phyloP scores from a whole-genome alignment of 768 basidiomycete species.

The Pleurotus djamor region DNA sequence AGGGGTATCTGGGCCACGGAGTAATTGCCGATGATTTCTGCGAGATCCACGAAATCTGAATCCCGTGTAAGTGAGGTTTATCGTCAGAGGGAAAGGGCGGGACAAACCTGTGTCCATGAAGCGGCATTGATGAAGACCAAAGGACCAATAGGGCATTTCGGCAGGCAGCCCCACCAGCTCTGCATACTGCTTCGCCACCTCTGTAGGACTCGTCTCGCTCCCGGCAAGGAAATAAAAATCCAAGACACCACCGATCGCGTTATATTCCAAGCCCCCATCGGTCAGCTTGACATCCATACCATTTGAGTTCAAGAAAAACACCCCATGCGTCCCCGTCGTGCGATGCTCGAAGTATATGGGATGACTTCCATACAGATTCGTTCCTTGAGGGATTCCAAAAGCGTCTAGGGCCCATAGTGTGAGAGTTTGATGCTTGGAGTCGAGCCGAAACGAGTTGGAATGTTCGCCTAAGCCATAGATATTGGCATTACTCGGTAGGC shows the following conservation, averaged over 20 bases:
- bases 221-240: slow-evolving; percentile 82
- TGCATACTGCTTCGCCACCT: slow-evolving; percentile 67
- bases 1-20: slow-evolving; percentile 60
- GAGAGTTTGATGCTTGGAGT: slow-evolving; percentile 40
- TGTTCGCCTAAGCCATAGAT: slow-evolving; percentile 82
- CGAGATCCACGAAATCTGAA: slow-evolving; percentile 60
- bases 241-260: slow-evolving; percentile 72
- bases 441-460: slow-evolving; percentile 61
- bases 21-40: slow-evolving; percentile 60
- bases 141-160: slow-evolving; percentile 74
- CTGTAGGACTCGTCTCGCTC: slow-evolving; percentile 52
- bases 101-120: slow-evolving; percentile 60
- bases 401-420: slow-evolving; percentile 70
- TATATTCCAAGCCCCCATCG: slow-evolving; percentile 62
- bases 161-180: slow-evolving; percentile 64
- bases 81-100: background rate
- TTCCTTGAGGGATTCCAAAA: slow-evolving; percentile 51
- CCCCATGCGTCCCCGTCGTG: slow-evolving; percentile 62
- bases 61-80: background rate
- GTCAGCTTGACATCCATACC: slow-evolving; percentile 78
- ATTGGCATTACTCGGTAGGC: slow-evolving; percentile 57
- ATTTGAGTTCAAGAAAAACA: slow-evolving; percentile 67
- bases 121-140: slow-evolving; percentile 72
- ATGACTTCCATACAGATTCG: slow-evolving; percentile 73
- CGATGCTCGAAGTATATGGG: slow-evolving; percentile 75